Conservation (phyloP, 78 protist species). For the Dictyostelium intermedium region DNA sequence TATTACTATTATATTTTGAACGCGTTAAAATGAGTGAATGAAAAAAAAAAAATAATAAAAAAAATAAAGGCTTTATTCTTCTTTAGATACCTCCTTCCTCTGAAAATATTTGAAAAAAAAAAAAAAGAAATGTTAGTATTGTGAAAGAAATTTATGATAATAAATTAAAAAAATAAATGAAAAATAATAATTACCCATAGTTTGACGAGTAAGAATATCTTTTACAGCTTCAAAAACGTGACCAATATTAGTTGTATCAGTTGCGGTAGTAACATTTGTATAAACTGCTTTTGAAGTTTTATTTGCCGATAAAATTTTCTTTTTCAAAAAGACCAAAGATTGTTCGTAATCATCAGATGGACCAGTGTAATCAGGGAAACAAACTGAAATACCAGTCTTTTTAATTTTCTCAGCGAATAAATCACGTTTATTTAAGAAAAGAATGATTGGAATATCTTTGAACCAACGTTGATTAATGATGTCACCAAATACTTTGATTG, state of each 20-base stretch:
- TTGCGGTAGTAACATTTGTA: slow-evolving; percentile 95
- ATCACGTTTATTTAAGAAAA: slow-evolving; percentile 91
- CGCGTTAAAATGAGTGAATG: neutral
- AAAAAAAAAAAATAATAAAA: too few relatives aligned
- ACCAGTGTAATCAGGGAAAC: slow-evolving; percentile 85
- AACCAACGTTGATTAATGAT: slow-evolving; percentile 85
- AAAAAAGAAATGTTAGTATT: neutral
- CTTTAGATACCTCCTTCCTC: neutral
- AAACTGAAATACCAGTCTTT: slow-evolving; percentile 43
- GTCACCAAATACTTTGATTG: slow-evolving; percentile 76
- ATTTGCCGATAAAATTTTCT: slow-evolving; percentile 55
- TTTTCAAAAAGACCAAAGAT: slow-evolving; percentile 54
- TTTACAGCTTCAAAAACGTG: slow-evolving; percentile 89
- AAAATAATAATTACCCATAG: slow-evolving; percentile 22
- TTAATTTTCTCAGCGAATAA: slow-evolving; percentile 88
- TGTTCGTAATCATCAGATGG: slow-evolving; percentile 56
- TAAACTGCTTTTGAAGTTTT: slow-evolving; percentile 76
- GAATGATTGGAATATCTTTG: slow-evolving; percentile 71
- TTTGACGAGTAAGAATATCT: slow-evolving; percentile 83
- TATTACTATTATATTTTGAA: neutral
- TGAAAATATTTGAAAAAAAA: too few relatives aligned
- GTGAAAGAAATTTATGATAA: too few relatives aligned
- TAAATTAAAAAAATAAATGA: too few relatives aligned
- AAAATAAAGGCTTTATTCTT: too few relatives aligned
- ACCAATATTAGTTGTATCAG: slow-evolving; percentile 91